These are phyloP conservation scores for Cystofilobasidium bisporidii DNA, from an alignment of 768 basidiomycete genomes.

Conservation along the genomic window DNA sequence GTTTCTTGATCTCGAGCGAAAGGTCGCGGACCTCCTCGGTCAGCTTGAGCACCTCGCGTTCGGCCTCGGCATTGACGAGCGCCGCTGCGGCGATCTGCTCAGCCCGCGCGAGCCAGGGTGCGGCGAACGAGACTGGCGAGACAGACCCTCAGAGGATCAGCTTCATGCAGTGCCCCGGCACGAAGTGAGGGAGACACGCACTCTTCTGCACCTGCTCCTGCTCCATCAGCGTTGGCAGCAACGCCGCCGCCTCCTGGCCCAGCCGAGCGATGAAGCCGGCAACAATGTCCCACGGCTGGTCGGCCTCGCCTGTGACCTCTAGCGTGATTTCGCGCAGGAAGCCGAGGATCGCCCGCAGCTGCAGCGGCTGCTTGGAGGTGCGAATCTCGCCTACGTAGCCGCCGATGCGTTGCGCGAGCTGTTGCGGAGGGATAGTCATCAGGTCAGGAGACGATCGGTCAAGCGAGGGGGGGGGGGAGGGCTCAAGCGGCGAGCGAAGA, in stretches of 20 bases:
- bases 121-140: conserved; percentile 45
- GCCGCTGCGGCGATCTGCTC: conserved; percentile 71
- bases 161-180: neutral
- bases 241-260: conserved; percentile 57
- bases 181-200: conserved; percentile 41
- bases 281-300: conserved; percentile 69
- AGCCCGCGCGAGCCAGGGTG: conserved; percentile 78
- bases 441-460: too few relatives aligned
- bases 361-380: conserved; percentile 64
- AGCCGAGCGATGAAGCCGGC: conserved; percentile 59
- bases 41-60: conserved; percentile 71
- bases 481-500: too few relatives aligned
- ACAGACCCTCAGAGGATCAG: neutral
- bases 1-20: conserved; percentile 63
- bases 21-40: conserved; percentile 86
- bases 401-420: conserved; percentile 85
- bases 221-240: conserved; percentile 60
- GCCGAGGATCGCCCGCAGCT: conserved; percentile 57
- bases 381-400: conserved; percentile 76
- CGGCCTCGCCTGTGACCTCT: conserved; percentile 56
- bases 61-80: conserved; percentile 83
- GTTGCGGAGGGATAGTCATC: too few relatives aligned
- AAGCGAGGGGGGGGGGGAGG: too few relatives aligned
- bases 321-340: conserved; percentile 64
- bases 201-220: conserved; percentile 68